phyloP scores from a whole-genome alignment of 2,329 filamentous ascomycete genomes.

The Zymoseptoria pseudotritici region DNA sequence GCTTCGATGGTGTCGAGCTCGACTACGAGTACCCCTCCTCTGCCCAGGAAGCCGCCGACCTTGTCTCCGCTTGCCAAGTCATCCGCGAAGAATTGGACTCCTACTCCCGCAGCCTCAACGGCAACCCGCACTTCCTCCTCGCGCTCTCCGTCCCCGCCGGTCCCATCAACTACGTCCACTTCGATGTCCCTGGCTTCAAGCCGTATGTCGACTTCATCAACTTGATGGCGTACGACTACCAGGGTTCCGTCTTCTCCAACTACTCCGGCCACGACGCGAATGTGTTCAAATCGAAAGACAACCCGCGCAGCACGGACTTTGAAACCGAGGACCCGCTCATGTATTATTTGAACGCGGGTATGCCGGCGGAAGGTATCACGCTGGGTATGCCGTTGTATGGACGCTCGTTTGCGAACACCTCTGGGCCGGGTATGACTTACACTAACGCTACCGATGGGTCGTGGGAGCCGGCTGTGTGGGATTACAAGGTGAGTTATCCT shows the following conservation, averaged over 20 bases:
- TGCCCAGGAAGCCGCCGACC: conserved; percentile 32
- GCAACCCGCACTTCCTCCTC: conserved; percentile 34
- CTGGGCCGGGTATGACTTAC: conserved; percentile 62
- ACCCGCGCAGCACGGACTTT: conserved; percentile 65
- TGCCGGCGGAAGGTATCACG: conserved; percentile 64
- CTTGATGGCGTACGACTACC: conserved; percentile 46
- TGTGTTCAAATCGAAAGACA: conserved; percentile 51
- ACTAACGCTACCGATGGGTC: conserved; percentile 65
- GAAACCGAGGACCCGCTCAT: conserved; percentile 62
- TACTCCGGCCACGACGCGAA: conserved; percentile 71
- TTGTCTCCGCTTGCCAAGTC: conserved; percentile 24
- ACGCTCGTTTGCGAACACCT: conserved; percentile 69
- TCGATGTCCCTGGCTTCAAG: conserved; percentile 33
- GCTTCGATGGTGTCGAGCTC: conserved; percentile 53
- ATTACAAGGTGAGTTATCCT: conserved; percentile 15
- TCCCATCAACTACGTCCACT: conserved; percentile 33
- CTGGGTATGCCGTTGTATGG: conserved; percentile 90
- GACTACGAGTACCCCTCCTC: conserved; percentile 42
- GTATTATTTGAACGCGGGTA: conserved; percentile 54
- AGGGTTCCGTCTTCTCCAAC: conserved; percentile 48
- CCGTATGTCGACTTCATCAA: conserved; percentile 40
- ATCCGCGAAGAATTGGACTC: conserved; percentile 33
- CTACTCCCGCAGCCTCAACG: conserved; percentile 22
- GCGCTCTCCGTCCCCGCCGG: conserved; percentile 38
- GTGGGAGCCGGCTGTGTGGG: conserved; percentile 72